A percentile compares a stretch with the other conserved stretches of the same genome.
phyloP scores from a whole-genome alignment of 352 stramenopile species.

The Phytophthora meadii region DNA sequence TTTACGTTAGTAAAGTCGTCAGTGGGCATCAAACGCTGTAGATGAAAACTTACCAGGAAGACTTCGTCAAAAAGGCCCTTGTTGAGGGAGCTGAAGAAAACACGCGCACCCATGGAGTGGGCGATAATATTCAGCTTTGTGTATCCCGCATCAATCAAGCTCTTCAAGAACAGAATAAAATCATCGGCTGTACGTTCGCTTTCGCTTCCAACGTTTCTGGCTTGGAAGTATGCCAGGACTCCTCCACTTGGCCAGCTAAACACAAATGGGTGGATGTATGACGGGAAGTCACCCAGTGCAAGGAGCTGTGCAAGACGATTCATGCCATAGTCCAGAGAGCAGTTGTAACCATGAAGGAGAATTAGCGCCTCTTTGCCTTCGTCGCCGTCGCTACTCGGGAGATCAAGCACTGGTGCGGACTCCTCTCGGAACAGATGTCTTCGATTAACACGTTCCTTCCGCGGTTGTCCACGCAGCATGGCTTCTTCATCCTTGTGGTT shows the following conservation, averaged over 20 bases:
- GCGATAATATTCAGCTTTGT: slow-evolving; percentile 69
- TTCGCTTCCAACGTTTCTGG: slow-evolving; percentile 50
- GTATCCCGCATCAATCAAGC: slow-evolving; percentile 67
- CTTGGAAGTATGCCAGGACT: slow-evolving; percentile 67
- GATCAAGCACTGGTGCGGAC: slow-evolving; percentile 41
- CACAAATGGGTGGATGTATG: slow-evolving; percentile 71
- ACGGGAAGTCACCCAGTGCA: slow-evolving; percentile 69
- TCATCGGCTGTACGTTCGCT: slow-evolving; percentile 51
- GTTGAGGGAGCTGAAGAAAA: slow-evolving; percentile 65
- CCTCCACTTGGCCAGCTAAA: slow-evolving; percentile 80
- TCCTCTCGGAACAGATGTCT: slow-evolving; percentile 40
- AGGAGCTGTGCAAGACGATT: slow-evolving; percentile 67
- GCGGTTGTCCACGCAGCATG: slow-evolving; percentile 12
- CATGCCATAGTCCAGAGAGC: slow-evolving; percentile 71
- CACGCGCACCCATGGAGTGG: slow-evolving; percentile 69
- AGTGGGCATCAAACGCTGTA: background rate
- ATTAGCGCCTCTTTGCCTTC: slow-evolving; percentile 64
- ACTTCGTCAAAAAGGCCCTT: slow-evolving; percentile 52
- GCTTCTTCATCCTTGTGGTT: slow-evolving; percentile 39
- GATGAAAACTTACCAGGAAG: slow-evolving; percentile 39
- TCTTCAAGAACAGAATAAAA: slow-evolving; percentile 60
- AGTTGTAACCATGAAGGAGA: slow-evolving; percentile 77
- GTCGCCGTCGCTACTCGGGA: slow-evolving; percentile 18
- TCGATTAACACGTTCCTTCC: slow-evolving; percentile 23
- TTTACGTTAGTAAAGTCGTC: slow-evolving; percentile 1